A percentile compares a stretch with the other conserved stretches of the same genome.
These are phyloP conservation scores for Wickerhamomyces tratensis DNA, from an alignment of 805 yeast species.

Conservation along the genomic window DNA sequence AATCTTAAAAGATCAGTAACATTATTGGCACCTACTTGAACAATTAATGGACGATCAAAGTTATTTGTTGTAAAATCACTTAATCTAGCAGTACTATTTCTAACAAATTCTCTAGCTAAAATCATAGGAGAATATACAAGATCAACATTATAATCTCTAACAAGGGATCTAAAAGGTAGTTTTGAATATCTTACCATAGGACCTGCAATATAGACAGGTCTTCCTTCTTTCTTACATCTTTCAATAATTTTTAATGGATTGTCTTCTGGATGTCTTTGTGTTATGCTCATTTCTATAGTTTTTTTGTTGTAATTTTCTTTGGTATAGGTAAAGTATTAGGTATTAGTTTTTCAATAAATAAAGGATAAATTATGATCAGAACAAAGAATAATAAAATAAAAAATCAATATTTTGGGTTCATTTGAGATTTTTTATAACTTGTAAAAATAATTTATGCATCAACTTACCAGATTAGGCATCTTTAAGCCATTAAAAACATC, in stretches of 20 bases:
- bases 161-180: constrained; percentile 78
- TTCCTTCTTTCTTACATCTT: constrained; percentile 32
- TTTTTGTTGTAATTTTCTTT: too few relatives aligned
- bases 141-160: constrained; percentile 65
- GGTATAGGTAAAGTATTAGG: too few relatives aligned
- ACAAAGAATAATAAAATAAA: too few relatives aligned
- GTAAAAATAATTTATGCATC: too few relatives aligned
- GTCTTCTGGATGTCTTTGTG: constrained; percentile 30
- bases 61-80: constrained; percentile 80
- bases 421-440: too few relatives aligned
- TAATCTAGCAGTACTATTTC: constrained; percentile 70
- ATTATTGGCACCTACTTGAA: constrained; percentile 87
- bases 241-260: constrained; percentile 45
- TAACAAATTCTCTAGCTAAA: constrained; percentile 86
- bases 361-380: too few relatives aligned
- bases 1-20: constrained; percentile 73
- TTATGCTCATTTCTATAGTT: too few relatives aligned
- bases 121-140: constrained; percentile 96
- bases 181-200: constrained; percentile 98
- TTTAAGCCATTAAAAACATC: too few relatives aligned
- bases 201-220: constrained; percentile 66
- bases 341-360: too few relatives aligned
- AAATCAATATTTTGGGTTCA: too few relatives aligned
- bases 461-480: too few relatives aligned
- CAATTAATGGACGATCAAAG: constrained; percentile 61